Evolutionary conservation across 352 stramenopile genomes (phyloP).

Genomic region (Globisporangium irregulare): DNA sequence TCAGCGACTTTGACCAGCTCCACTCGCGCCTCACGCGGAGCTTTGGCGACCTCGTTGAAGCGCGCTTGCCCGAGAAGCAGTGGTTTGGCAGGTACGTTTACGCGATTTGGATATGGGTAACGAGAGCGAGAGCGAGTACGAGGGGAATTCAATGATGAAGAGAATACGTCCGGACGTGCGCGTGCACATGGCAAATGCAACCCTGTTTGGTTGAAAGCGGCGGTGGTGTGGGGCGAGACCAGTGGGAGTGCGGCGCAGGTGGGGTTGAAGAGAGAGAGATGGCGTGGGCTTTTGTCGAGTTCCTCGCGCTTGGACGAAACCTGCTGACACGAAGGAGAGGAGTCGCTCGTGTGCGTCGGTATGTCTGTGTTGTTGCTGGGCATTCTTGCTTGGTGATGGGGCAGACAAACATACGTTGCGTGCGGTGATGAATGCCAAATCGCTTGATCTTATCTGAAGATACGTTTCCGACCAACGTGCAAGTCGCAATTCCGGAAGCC

Average conservation of each 20-base stretch:
- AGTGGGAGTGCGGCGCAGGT: background rate
- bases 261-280: background rate
- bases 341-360: slow-evolving; percentile 21
- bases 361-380: background rate
- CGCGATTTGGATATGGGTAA: slow-evolving; percentile 13
- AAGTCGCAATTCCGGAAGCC: slow-evolving; percentile 13
- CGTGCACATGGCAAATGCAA: background rate
- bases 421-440: slow-evolving; percentile 75
- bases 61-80: slow-evolving; percentile 75
- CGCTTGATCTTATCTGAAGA: slow-evolving; percentile 88
- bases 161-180: slow-evolving; percentile 9
- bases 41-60: slow-evolving; percentile 75
- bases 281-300: slow-evolving; percentile 20
- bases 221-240: background rate
- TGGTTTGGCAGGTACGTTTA: slow-evolving; percentile 72
- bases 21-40: slow-evolving; percentile 67
- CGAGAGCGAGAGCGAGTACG: background rate
- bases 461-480: slow-evolving; percentile 7
- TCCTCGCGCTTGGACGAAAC: slow-evolving; percentile 17
- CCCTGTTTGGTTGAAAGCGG: background rate
- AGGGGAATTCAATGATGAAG: slow-evolving; percentile 44
- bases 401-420: background rate
- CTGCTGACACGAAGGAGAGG: slow-evolving; percentile 35
- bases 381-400: background rate
- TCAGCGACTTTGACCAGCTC: slow-evolving; percentile 88